A percentile compares a stretch with the other conserved stretches of the same genome.
These are phyloP conservation scores for Leptomonas seymouri DNA, from an alignment of 208 protist species.

Conservation along the genomic window DNA sequence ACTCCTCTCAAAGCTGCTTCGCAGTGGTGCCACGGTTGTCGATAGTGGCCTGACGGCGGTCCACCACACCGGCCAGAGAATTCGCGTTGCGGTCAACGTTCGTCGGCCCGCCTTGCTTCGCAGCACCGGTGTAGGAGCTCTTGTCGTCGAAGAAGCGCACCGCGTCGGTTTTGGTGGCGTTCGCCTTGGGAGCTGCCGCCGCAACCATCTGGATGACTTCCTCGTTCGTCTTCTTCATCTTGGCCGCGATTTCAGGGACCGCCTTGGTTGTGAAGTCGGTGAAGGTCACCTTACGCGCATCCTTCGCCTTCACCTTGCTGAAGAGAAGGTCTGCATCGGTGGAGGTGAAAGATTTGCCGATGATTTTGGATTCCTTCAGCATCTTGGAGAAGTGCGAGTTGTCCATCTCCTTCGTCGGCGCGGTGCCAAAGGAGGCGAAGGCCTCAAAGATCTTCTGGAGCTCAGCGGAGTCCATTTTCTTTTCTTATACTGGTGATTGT, in stretches of 20 bases:
- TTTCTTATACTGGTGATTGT: no score
- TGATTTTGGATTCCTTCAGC: constrained; percentile 91
- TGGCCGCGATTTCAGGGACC: constrained; percentile 84
- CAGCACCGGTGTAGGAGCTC: constrained; percentile 88
- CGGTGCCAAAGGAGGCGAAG: constrained; percentile 89
- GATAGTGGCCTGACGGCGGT: constrained; percentile 71
- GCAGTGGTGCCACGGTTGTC: constrained; percentile 81
- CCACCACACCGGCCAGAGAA: constrained; percentile 83
- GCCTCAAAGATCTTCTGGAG: constrained; percentile 75
- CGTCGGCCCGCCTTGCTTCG: constrained; percentile 88
- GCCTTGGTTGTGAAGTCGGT: constrained; percentile 69
- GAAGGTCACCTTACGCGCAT: constrained; percentile 85
- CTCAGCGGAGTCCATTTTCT: constrained; percentile 4
- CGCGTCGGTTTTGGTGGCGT: constrained; percentile 81
- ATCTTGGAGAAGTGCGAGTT: constrained; percentile 93
- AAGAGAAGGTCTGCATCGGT: constrained; percentile 92
- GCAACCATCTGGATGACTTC: constrained; percentile 64
- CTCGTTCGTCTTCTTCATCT: constrained; percentile 83
- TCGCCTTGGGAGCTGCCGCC: constrained; percentile 53
- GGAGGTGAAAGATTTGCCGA: constrained; percentile 87
- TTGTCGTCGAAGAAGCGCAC: constrained; percentile 93
- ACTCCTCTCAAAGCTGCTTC: constrained; percentile 60
- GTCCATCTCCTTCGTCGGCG: constrained; percentile 88
- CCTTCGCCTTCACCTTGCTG: constrained; percentile 91
- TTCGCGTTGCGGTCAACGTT: constrained; percentile 90